These are phyloP conservation scores for Leishmania aethiopica DNA, from an alignment of 208 protist species.

Conservation along the genomic window DNA sequence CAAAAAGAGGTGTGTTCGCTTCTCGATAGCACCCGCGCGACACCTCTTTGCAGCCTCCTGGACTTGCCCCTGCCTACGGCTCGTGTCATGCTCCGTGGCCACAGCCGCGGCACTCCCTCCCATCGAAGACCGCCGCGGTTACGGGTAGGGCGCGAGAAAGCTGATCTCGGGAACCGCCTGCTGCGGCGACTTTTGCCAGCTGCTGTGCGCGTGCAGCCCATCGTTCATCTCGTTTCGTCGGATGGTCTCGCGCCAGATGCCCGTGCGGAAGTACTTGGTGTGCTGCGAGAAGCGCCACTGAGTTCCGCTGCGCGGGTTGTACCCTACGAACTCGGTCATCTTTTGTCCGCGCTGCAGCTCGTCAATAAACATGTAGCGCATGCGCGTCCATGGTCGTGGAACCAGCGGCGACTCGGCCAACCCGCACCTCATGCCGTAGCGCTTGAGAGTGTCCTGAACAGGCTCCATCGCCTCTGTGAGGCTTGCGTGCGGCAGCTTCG, in stretches of 20 bases:
- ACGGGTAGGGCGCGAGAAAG: conserved; percentile 81
- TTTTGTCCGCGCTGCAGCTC: conserved; percentile 87
- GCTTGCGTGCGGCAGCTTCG: conserved; percentile 59
- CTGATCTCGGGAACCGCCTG: conserved; percentile 87
- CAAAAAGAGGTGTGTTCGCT: not conserved
- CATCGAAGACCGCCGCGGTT: conserved; percentile 6
- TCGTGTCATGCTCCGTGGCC: not conserved
- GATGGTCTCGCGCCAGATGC: conserved; percentile 88
- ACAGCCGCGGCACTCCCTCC: not conserved
- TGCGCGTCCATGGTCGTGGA: conserved; percentile 84
- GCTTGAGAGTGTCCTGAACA: conserved; percentile 54
- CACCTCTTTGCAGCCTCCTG: conserved; percentile 1
- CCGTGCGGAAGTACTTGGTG: conserved; percentile 81
- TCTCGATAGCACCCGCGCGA: not conserved
- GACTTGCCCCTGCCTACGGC: not conserved
- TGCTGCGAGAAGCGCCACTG: conserved; percentile 91
- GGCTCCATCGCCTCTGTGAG: conserved; percentile 52
- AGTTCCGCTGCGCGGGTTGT: conserved; percentile 85
- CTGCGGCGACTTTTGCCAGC: conserved; percentile 90
- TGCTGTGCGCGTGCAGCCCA: conserved; percentile 83
- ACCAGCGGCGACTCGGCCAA: conserved; percentile 83
- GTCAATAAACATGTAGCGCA: conserved; percentile 92
- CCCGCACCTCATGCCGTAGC: conserved; percentile 83
- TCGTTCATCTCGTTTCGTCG: conserved; percentile 91
- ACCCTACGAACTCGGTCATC: conserved; percentile 89